Base-by-base conservation (phyloP, 257 asterid species). In the Nicotiana knightiana region DNA sequence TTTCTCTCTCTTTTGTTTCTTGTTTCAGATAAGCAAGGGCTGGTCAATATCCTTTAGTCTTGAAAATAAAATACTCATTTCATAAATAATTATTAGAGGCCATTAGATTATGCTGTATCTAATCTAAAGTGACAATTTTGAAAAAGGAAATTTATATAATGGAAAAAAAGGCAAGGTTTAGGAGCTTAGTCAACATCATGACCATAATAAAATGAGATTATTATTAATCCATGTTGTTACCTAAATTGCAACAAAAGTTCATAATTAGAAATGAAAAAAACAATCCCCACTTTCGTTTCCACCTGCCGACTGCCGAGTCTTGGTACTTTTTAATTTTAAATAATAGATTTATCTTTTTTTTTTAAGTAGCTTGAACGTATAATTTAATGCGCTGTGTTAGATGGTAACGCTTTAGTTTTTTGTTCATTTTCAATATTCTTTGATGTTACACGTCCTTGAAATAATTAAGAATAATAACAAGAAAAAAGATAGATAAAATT, bases 141-240 rank as follows among this genome's bases (percentile, higher is more conserved):
- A 46, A 21, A 51, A 70, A 21, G 4, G 13, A 17, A 26, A 39
- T 6, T 73, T 24, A 73, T 48, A 73, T 7, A 26, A 6, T 46
- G 51, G 6, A 11, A 3, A n/a, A 5, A 48, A 73, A 62, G 53
- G 16, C 15, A 48, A 48, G 39, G 17, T 83, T 46, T 65, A 67
- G 67, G 79, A 83, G 84, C 48, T 64, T 57, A 85, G 87, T 87
- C 88, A 83, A 87, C 87, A 78, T 85, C 89, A 80, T 2, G 17
- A 70, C 21, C 53, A 76, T 65, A 48, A 51, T 55, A 53, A 43
- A 16, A 21, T 33, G 67, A 37, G 77, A 32, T 10, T 39, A 65
- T 76, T 64, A 84, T 76, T 64, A 84, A 39, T 82, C 43, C 21
- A 51, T 82, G 67, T 83, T 87, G 88, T 83, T n/a, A 81, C 89